Evolutionary conservation across 1,139 yeast genomes (phyloP).

Genomic region (Kodamaea fungicola): DNA sequence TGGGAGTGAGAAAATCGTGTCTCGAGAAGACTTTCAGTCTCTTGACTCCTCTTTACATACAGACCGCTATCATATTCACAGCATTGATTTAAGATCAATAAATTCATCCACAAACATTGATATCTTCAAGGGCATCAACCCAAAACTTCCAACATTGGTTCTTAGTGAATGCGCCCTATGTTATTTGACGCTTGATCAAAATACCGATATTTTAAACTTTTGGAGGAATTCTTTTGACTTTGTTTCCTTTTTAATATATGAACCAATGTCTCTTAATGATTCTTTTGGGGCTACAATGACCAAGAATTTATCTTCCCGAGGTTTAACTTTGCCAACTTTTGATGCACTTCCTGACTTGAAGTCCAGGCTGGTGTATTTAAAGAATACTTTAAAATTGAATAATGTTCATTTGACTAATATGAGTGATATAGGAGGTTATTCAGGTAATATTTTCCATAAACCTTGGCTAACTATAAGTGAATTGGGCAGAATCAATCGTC

Average conservation of each 20-base stretch:
- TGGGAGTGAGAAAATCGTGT: conserved; percentile 3
- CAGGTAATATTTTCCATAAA: conserved; percentile 4
- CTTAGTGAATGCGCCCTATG: conserved; percentile 90
- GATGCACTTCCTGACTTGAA: conserved; percentile 33
- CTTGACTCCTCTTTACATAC: conserved; percentile 39
- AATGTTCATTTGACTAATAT: conserved; percentile 47
- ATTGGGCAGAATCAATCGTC: conserved; percentile 46
- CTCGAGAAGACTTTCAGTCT: conserved; percentile 21
- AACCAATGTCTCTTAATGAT: conserved; percentile 76
- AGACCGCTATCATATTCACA: conserved; percentile 48
- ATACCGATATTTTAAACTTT: conserved; percentile 48
- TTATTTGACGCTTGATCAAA: conserved; percentile 60
- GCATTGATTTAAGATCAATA: conserved; percentile 51
- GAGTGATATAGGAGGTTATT: conserved; percentile 52
- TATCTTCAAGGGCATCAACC: conserved; percentile 23
- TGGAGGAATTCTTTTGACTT: conserved; percentile 25
- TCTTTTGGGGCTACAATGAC: conserved; percentile 83
- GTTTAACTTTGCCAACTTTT: conserved; percentile 64
- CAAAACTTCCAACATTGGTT: conserved; percentile 59
- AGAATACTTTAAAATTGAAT: conserved; percentile 17
- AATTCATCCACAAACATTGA: conserved; percentile 4
- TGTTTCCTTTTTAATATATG: conserved; percentile 62
- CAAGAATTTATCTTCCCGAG: conserved; percentile 64
- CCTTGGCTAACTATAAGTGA: conserved; percentile 52
- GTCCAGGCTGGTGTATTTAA: conserved; percentile 41